Base-by-base conservation (phyloP, 1,284 basidiomycete genomes). In the Ceratobasidium sp. region DNA sequence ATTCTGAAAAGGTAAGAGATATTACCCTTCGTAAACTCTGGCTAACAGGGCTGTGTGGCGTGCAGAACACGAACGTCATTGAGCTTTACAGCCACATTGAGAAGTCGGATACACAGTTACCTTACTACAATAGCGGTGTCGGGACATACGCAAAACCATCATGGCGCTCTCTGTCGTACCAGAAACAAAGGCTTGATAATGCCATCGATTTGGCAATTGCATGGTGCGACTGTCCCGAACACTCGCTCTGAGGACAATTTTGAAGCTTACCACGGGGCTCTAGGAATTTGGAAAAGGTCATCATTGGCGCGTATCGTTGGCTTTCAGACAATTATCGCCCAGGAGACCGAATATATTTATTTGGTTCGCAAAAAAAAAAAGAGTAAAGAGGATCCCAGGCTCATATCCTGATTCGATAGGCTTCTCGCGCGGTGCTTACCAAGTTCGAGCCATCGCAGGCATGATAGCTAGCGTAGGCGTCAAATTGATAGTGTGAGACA, bases 281-380 rank as follows among this genome's bases (percentile, higher is more conserved):
- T 48, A 75, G 74, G 74, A 62, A 71, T 36, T 36, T 75, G 12
- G 72, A 73, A 34, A 64, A 23, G 41, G 69, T 71, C 10, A 52
- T 75, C 41, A 36, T 64, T n/a, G 64, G 55, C 2, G 74, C 72
- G 0, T 75, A 75, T 43, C 72, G 65, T n/a, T 75, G 74, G 74
- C 72, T 75, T 3, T 41, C 65, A 14, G 74, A 73, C 21, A 61
- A 71, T 36, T 75, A 75, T 34, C 28, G 46, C 21, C 32, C 55
- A 2, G 67, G 67, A 5, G 74, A 75, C 48, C 48, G 55, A 18
- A 74, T 74, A 39, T 73, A 48, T 59, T 58, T 74, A 4, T 73
- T 74, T 32, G 74, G 74, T 74, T n/a, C n/a, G n/a, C n/a, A n/a
- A n/a, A n/a, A n/a, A n/a, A n/a, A n/a, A n/a, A n/a, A n/a, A n/a